Evolutionary conservation across 345 rosid genomes (phyloP), one percentile per base, ranked within the genome.

Genomic region (Eucalyptus dawsonii): DNA sequence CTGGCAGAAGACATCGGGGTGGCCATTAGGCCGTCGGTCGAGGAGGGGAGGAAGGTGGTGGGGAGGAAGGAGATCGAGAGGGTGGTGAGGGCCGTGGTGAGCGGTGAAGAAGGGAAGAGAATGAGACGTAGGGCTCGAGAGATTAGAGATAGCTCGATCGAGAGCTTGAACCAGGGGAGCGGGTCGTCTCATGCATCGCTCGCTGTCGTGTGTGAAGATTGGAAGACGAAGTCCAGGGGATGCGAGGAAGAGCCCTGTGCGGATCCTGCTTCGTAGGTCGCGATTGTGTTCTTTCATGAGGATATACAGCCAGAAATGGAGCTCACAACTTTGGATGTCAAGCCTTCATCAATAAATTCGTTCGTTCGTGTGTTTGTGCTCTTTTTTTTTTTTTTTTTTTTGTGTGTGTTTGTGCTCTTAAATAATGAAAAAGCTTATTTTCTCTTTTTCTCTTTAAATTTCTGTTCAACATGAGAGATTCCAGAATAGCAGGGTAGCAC

Each of bases 1-100:
- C 89, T 93, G 27, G 88, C 42, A 42, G 96, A 93, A 89, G 95
- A 90, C 60, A 37, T 93, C 8, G 81, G 89, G 31, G 91, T 92
- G 51, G 96, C 96, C 8, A 80, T 93, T 7, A 86, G 87, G 83
- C 87, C 92, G 13, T 37, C 11, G 50, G 81, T 14, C 25, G 44
- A 87, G 2, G 90, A 87, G 25, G 90, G 44, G 69, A 65, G 88
- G 16, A 65, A 31, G 81, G 89, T 92, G 88, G 88, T 93, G 27
- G 50, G 87, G 50, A 88, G 94, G 88, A 87, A 90, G 56, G 95
- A 93, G 91, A 91, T 94, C 11, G 90, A 80, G 86, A 87, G 56
- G 86, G 62, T 88, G 53, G 92, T 93, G 51, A 93, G 92, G 88
- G 89, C 62, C 87, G 87, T 92, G 45, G 91, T 93, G 94, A 92